A percentile compares a stretch with the other conserved stretches of the same genome.
Evolutionary conservation across 1,284 basidiomycete genomes (phyloP).

Genomic region (Chiua sp.): DNA sequence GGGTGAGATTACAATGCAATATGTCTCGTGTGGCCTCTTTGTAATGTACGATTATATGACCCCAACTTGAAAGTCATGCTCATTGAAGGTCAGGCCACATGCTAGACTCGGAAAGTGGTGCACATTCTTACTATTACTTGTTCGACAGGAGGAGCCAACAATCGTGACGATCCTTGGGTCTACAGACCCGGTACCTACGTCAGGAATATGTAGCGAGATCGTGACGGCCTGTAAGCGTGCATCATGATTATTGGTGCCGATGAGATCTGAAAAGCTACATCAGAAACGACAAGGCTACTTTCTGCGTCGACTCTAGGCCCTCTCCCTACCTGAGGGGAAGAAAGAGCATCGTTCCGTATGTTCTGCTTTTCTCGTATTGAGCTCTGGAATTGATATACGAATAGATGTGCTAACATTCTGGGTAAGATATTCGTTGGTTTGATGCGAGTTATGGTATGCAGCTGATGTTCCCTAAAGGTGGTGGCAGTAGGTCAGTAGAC

Average conservation of each 20-base stretch:
- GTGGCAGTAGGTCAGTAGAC: conserved; percentile 52
- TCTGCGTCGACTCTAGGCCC: conserved; percentile 65
- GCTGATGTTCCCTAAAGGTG: conserved; percentile 40
- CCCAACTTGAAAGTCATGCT: conserved; percentile 77
- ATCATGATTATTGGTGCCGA: not conserved
- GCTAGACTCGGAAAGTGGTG: not conserved
- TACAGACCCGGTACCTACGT: conserved; percentile 73
- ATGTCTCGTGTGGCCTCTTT: not conserved
- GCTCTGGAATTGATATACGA: conserved; percentile 2
- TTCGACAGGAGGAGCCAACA: conserved; percentile 63
- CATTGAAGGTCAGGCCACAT: conserved; percentile 58
- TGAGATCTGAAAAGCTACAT: conserved; percentile 3
- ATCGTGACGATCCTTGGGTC: conserved; percentile 77
- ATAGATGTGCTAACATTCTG: conserved; percentile 69
- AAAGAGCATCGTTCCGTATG: conserved; percentile 70
- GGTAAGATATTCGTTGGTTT: conserved; percentile 40
- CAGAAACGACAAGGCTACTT: conserved; percentile 76
- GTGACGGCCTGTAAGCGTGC: conserved; percentile 54
- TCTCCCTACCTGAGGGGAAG: conserved; percentile 66
- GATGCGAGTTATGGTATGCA: not conserved
- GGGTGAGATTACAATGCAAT: conserved; percentile 38
- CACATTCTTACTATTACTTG: not conserved
- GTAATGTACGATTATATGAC: conserved; percentile 38
- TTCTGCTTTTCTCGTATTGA: conserved; percentile 9
- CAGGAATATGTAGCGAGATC: conserved; percentile 68